A percentile compares a stretch with the other conserved stretches of the same genome.
Conservation (phyloP, 148 eudicot genomes). For the Polygonum aviculare region DNA sequence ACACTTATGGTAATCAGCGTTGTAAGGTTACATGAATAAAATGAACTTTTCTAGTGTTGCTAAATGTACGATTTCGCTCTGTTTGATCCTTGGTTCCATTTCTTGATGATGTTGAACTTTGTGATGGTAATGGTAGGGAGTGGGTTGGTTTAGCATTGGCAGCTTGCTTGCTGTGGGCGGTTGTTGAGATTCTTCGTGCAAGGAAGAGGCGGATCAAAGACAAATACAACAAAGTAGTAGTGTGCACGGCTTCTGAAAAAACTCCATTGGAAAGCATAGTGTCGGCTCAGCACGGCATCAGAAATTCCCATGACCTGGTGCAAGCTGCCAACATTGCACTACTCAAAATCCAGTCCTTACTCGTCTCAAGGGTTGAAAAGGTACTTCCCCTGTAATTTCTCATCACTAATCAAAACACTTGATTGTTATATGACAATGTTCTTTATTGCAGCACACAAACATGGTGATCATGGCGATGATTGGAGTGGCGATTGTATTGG, state of each 20-base stretch:
- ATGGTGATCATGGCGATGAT: constrained; percentile 39
- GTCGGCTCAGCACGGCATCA: constrained; percentile 77
- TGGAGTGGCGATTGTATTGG: constrained; percentile 40
- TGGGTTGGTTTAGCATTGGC: constrained; percentile 79
- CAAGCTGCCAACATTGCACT: constrained; percentile 55
- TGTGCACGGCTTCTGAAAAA: constrained; percentile 58
- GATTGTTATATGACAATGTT: too few relatives aligned
- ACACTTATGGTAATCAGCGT: neutral
- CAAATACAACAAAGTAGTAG: constrained; percentile 39
- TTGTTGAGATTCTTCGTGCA: constrained; percentile 38
- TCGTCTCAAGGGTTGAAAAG: constrained; percentile 59
- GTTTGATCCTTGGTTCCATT: neutral
- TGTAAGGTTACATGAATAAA: neutral
- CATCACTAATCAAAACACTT: neutral
- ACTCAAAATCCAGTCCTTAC: constrained; percentile 63
- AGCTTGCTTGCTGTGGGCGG: constrained; percentile 43
- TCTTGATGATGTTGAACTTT: neutral
- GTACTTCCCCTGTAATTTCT: constrained; percentile 24
- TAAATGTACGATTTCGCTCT: neutral
- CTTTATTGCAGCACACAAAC: constrained; percentile 59
- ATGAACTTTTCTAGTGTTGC: too few relatives aligned
- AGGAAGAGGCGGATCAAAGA: constrained; percentile 24
- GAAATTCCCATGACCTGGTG: constrained; percentile 42
- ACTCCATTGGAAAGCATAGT: constrained; percentile 71
- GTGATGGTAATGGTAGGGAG: constrained; percentile 32